Evolutionary conservation across 2,329 filamentous ascomycete species (phyloP).

Genomic region (Ampelomyces quisqualis): DNA sequence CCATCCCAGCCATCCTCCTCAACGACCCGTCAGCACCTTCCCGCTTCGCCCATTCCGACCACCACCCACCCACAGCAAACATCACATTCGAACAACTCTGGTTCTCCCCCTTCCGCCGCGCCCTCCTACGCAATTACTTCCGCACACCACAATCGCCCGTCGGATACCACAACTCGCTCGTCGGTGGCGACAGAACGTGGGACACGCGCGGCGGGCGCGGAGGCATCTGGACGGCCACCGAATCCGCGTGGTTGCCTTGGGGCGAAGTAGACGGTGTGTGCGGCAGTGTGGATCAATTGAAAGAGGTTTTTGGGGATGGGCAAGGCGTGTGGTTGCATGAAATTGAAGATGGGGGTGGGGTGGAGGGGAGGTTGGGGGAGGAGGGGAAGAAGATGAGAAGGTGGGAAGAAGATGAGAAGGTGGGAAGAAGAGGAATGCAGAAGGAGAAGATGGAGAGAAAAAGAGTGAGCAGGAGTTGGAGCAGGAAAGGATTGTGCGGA

Average conservation of each 20-base stretch:
- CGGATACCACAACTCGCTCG: conserved; percentile 47
- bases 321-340: conserved; percentile 46
- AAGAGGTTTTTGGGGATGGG: conserved; percentile 52
- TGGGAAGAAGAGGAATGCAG: conserved; percentile 13
- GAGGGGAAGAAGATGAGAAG: conserved; percentile 13
- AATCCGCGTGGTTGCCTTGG: conserved; percentile 51
- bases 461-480: conserved; percentile 8
- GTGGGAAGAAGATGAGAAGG: conserved; percentile 13
- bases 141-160: conserved; percentile 47
- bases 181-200: conserved; percentile 52
- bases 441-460: conserved; percentile 11
- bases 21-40: conserved; percentile 18
- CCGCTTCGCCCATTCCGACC: too few species aligned
- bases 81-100: conserved; percentile 51
- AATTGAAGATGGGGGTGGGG: conserved; percentile 19
- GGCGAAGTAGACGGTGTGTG: conserved; percentile 48
- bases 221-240: conserved; percentile 56
- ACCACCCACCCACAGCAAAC: conserved; percentile 16
- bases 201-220: conserved; percentile 55
- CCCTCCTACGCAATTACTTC: conserved; percentile 53
- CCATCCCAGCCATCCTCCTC: conserved; percentile 50
- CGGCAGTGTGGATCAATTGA: conserved; percentile 40
- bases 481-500: too few species aligned
- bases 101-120: conserved; percentile 52
- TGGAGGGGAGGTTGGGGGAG: conserved; percentile 14